Evolutionary conservation across 1,139 yeast species (phyloP), one percentile per base, ranked within the genome.

Genomic region (Nakaseomyces bracarensis): DNA sequence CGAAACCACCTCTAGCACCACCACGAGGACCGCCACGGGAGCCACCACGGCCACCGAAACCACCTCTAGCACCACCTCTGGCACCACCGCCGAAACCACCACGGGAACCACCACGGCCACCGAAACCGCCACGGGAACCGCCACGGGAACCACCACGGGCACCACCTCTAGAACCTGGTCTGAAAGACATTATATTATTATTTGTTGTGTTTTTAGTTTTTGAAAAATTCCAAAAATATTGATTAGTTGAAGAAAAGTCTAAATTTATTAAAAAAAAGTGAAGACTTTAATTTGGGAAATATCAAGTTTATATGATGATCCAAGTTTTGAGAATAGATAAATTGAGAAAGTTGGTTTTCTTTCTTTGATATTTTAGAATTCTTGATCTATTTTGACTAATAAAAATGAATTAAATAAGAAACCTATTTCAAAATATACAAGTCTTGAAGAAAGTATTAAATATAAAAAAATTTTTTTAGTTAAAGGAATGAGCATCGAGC

Each of bases 11-110:
- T 52, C 78, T 57, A 49, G 68, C 58, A 43, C 79, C 78, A 51
- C 84, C 68, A 46, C 76, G 68, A 39, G 77, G 75, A 45, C 82
- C 80, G 49, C 75, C 74, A 46, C 77, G 68, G 51, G 86, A 87
- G 46, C 89, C 87, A 38, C 71, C 66, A 43, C 72, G 73, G 43
- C 65, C 60, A 39, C 72, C 71, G 54, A 59, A 46, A 40, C 70
- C 72, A 51, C 79, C 79, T 52, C 78, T 57, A 49, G 68, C 58
- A 43, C 79, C 78, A 51, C 79, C 77, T 49, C 78, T 62, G 50
- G 70, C 67, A 37, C 71, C 75, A 50, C 78, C 77, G 50, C 77
- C 57, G 49, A 67, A 55, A 34, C 79, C 77, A 51, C 78, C 77
- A 47, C 71, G 64, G 55, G 77, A 71, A 51, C 75, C 72, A 43